Evolutionary conservation across 2,329 filamentous ascomycete genomes (phyloP), one percentile per base, ranked within the genome.

Genomic region (Colletotrichum sp.): DNA sequence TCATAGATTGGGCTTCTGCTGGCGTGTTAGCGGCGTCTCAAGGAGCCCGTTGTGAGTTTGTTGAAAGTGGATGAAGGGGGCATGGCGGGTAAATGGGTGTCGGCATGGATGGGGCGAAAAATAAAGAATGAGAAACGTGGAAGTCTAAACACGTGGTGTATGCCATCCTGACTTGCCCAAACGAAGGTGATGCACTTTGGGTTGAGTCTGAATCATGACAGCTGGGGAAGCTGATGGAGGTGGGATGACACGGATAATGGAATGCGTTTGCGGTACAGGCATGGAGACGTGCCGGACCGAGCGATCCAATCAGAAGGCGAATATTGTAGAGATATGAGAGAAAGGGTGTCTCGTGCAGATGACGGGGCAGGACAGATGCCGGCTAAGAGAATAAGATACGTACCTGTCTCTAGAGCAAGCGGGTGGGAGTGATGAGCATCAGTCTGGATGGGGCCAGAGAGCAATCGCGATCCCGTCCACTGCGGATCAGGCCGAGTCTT

Each of bases 401-500:
- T 67, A 64, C 62, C 62, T 16, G 36, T 39, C 44, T 52, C 8
- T 16, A 39, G 34, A 26, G 62, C 5, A 64, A 52, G 63, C 66
- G 24, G 49, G 30, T 59, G 26, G 39, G 7, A 16, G 57, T 59
- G 26, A 26, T 26, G 18, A 30, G 34, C 34, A 26, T 64, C 34
- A 44, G 36, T 44, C 62, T 68, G 30, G 63, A 76, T 76, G 74
- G 74, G 74, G 74, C 71, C 74, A 52, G 64, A 64, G 68, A 52
- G 57, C 70, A 68, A 76, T 74, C 74, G 71, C 65, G 74, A 76
- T 69, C 70, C 70, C 62, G 70, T 76, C 74, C 74, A 76, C 70
- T 76, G 71, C 65, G 74, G 74, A 76, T 76, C 71, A 76, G 63
- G 70, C 65, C 71, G 70, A 74, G 74, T 76, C 70, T 69, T 76